Evolutionary conservation across 2,329 filamentous ascomycete genomes (phyloP).

Genomic region (Fusarium floridanum): DNA sequence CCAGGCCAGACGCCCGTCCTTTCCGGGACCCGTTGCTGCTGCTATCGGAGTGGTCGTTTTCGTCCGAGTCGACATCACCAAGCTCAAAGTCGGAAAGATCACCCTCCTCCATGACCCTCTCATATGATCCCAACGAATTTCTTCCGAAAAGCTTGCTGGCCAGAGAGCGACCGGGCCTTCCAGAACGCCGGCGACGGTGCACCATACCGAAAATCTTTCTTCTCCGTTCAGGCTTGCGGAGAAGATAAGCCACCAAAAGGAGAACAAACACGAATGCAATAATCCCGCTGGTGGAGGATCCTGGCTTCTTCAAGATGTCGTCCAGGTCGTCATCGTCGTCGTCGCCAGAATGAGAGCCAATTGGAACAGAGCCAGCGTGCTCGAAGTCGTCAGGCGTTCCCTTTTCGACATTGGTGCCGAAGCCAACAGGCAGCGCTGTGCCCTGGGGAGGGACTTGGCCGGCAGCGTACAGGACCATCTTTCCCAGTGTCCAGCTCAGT

Average conservation of each 20-base stretch:
- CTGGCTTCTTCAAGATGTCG: slow-evolving; percentile 75
- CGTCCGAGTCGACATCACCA: slow-evolving; percentile 72
- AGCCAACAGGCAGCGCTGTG: slow-evolving; percentile 81
- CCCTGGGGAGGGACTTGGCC: slow-evolving; percentile 81
- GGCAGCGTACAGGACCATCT: slow-evolving; percentile 94
- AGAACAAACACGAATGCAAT: slow-evolving; percentile 83
- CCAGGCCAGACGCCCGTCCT: slow-evolving; percentile 74
- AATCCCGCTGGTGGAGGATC: slow-evolving; percentile 78
- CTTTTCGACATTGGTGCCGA: slow-evolving; percentile 83
- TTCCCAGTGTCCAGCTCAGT: slow-evolving; percentile 96
- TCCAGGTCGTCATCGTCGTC: slow-evolving; percentile 69
- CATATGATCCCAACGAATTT: slow-evolving; percentile 70
- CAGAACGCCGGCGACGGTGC: slow-evolving; percentile 47
- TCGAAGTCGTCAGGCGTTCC: slow-evolving; percentile 84
- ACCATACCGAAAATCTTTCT: slow-evolving; percentile 47
- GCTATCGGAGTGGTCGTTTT: slow-evolving; percentile 74
- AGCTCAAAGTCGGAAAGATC: slow-evolving; percentile 83
- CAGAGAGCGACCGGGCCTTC: slow-evolving; percentile 63
- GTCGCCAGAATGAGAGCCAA: slow-evolving; percentile 54
- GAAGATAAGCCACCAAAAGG: slow-evolving; percentile 75
- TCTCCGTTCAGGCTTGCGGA: slow-evolving; percentile 84
- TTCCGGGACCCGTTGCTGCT: slow-evolving; percentile 68
- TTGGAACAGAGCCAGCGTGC: slow-evolving; percentile 73
- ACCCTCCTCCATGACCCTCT: slow-evolving; percentile 87
- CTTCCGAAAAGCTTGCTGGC: slow-evolving; percentile 76